Evolutionary conservation across 2,329 filamentous ascomycete genomes (phyloP).

Genomic region (Pseudohalonectria lignicola): DNA sequence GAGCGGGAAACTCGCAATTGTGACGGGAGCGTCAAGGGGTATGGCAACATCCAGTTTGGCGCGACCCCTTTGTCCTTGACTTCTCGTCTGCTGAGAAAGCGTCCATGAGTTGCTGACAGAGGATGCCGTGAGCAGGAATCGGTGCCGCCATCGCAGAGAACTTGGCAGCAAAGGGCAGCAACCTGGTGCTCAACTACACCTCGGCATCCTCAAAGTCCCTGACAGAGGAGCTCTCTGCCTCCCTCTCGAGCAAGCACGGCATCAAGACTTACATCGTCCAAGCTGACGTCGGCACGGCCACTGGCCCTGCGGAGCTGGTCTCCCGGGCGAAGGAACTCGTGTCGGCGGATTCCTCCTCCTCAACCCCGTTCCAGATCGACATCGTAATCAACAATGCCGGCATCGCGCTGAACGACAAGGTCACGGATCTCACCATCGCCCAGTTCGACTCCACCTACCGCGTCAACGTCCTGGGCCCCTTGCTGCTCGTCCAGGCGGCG

Average conservation of each 20-base stretch:
- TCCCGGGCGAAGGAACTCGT: conserved; percentile 42
- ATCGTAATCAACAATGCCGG: conserved; percentile 86
- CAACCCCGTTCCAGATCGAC: conserved; percentile 55
- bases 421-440: conserved; percentile 49
- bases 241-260: conserved; percentile 44
- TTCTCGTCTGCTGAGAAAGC: too few species aligned
- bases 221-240: conserved; percentile 50
- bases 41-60: background rate
- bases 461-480: conserved; percentile 72
- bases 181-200: conserved; percentile 62
- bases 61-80: too few species aligned
- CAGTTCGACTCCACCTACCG: conserved; percentile 65
- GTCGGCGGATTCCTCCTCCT: conserved; percentile 25
- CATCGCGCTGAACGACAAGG: conserved; percentile 50
- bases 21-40: conserved; percentile 6
- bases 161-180: conserved; percentile 60
- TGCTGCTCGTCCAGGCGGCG: conserved; percentile 66
- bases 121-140: conserved; percentile 50
- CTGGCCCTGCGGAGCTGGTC: conserved; percentile 50
- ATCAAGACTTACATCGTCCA: conserved; percentile 53
- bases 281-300: conserved; percentile 57
- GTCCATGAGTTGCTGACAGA: too few species aligned
- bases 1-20: conserved; percentile 10
- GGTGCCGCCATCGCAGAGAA: conserved; percentile 54
- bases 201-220: conserved; percentile 22